These are phyloP conservation scores for Colletotrichum godetiae DNA, from an alignment of 2,329 filamentous ascomycete genomes.

Conservation along the genomic window DNA sequence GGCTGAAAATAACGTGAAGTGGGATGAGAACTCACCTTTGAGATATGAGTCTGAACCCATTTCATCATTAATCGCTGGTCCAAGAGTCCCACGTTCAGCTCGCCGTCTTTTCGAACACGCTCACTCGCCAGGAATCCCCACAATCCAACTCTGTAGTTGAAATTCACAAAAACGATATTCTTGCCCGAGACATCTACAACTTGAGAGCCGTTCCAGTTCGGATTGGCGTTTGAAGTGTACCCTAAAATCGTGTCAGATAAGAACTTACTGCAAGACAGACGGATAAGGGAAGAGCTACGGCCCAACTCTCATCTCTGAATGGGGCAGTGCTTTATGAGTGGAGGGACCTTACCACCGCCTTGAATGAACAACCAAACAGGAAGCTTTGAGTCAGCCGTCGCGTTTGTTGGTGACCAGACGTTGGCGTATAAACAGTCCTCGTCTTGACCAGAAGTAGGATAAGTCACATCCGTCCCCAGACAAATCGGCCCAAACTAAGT, in stretches of 20 bases:
- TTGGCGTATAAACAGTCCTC: constrained; percentile 80
- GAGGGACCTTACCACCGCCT: constrained; percentile 52
- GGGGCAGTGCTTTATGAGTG: not conserved
- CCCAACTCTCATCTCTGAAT: not conserved
- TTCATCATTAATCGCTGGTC: constrained; percentile 70
- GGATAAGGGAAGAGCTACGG: not conserved
- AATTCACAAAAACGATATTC: constrained; percentile 67
- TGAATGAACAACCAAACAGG: constrained; percentile 73
- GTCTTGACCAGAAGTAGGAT: constrained; percentile 44
- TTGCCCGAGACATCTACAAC: constrained; percentile 56
- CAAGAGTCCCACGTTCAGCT: constrained; percentile 71
- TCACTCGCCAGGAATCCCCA: constrained; percentile 72
- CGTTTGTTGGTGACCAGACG: constrained; percentile 69
- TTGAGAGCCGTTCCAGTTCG: constrained; percentile 62
- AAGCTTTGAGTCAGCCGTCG: constrained; percentile 62
- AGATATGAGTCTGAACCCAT: constrained; percentile 72
- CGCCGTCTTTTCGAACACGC: constrained; percentile 63
- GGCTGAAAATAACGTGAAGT: not conserved
- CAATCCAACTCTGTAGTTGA: constrained; percentile 72
- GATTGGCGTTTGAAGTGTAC: constrained; percentile 59
- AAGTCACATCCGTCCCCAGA: constrained; percentile 48
- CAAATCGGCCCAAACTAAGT: constrained; percentile 59
- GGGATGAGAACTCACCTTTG: constrained; percentile 46
- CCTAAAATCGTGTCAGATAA: constrained; percentile 43
- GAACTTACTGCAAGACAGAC: not conserved